Base-by-base conservation (phyloP, 75 land plant genomes). In the Picea sitchensis region DNA sequence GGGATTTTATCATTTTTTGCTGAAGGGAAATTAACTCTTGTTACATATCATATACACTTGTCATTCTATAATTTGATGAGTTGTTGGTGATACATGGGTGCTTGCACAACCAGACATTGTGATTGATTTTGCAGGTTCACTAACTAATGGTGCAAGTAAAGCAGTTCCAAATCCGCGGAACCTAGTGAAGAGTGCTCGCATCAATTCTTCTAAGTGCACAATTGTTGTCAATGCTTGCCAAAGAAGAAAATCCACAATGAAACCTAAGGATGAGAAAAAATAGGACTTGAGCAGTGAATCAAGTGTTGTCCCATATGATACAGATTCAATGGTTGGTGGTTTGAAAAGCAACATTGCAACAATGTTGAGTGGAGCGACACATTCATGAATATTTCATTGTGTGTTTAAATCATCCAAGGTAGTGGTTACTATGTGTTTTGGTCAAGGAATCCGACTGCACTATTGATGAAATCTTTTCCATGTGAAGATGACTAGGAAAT, bases 161-260 rank as follows among this genome's bases (percentile, higher is more conserved):
- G 77, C 80, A 44, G 72, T 77, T 47, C 73, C 67, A 56, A 84
- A 82, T 86, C 64, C 91, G 32, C 80, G 87, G 21, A 86, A 91
- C 63, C 61, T 89, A 14, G 61, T 89, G 82, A 94, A 87, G 82
- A 89, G 91, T 83, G 86, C 85, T 63, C 91, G 85, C 78, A 87
- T 94, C 54, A 87, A 92, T 81, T 83, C 84, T 81, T 88, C 92
- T 30, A 84, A 81, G 64, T 86, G 87, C 61, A 79, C 84, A 15
- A 73, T 17, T 78, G 81, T 83, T 20, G 31, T 23, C 65, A n/a
- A 80, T 76, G 13, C 51, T 79, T 82, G 15, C 5, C 75, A 74
- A 85, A 83, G 82, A 84, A 82, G 77, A 77, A 75, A 44, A 18
- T 57, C 32, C 12, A 54, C 77, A 76, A 54, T 31, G 36, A 54